phyloP scores from a whole-genome alignment of 768 basidiomycete species.

The Amanita pallidorosea region DNA sequence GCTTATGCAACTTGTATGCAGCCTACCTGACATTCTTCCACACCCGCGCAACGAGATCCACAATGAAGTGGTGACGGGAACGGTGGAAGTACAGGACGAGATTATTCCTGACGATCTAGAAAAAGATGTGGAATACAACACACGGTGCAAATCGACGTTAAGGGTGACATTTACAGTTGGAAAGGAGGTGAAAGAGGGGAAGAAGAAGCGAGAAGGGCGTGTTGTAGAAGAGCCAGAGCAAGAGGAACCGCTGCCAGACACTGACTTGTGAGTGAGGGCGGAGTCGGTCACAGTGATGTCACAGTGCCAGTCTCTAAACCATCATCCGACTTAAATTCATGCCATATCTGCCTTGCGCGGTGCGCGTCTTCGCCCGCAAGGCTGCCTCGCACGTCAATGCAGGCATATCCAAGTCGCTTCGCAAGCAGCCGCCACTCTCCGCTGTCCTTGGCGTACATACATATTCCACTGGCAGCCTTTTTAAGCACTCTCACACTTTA shows the following conservation, averaged over 20 bases:
- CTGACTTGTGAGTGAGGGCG: background rate
- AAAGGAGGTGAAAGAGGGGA: slow-evolving; percentile 21
- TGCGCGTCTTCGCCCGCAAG: slow-evolving; percentile 2
- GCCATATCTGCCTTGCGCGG: slow-evolving; percentile 1
- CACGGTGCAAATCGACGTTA: slow-evolving; percentile 63
- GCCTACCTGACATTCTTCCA: slow-evolving; percentile 65
- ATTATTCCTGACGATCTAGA: slow-evolving; percentile 65
- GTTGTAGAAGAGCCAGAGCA: slow-evolving; percentile 24
- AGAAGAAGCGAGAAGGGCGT: background rate
- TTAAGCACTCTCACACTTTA: slow-evolving; percentile 43
- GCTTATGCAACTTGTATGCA: slow-evolving; percentile 55
- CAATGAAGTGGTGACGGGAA: slow-evolving; percentile 54
- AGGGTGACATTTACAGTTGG: slow-evolving; percentile 51
- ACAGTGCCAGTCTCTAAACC: background rate
- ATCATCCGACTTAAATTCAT: background rate
- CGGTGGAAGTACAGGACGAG: slow-evolving; percentile 71
- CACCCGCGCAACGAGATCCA: slow-evolving; percentile 52
- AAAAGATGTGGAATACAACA: slow-evolving; percentile 54
- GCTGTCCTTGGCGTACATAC: background rate
- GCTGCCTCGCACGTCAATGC: background rate
- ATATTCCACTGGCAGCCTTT: slow-evolving; percentile 23
- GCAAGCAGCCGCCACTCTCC: background rate
- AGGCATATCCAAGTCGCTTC: background rate
- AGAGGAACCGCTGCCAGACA: slow-evolving; percentile 11
- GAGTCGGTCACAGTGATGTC: no score